Conservation (phyloP, 164 flowering plant genomes). For the Magnolia kwangsiensis region DNA sequence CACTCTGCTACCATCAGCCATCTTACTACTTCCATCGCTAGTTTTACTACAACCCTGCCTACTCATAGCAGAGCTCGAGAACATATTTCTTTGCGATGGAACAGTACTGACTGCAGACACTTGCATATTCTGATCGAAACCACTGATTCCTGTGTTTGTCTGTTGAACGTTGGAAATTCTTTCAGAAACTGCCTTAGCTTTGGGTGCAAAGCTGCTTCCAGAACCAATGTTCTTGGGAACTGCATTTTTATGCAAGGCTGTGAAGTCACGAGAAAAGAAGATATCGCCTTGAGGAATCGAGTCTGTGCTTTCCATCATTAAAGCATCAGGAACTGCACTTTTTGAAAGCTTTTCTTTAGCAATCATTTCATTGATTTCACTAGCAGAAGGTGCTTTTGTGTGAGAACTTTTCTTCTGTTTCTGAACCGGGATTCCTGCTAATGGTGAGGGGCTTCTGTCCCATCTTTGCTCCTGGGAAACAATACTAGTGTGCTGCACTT, state of each 20-base stretch:
- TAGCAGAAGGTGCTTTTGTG: slow-evolving; percentile 29
- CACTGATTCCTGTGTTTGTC: slow-evolving; percentile 13
- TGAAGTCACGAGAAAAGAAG: slow-evolving; percentile 49
- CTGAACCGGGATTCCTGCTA: slow-evolving; percentile 21
- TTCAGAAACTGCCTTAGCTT: slow-evolving; percentile 18
- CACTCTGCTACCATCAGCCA: slow-evolving; percentile 39
- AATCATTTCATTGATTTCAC: slow-evolving; percentile 60
- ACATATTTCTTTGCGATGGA: neutral
- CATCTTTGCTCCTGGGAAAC: slow-evolving; percentile 18
- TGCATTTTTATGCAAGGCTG: slow-evolving; percentile 26
- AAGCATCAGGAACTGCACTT: slow-evolving; percentile 8
- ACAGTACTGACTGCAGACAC: slow-evolving; percentile 21
- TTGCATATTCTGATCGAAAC: slow-evolving; percentile 18
- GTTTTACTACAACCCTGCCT: slow-evolving; percentile 30
- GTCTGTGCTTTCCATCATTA: slow-evolving; percentile 39
- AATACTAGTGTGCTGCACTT: slow-evolving; percentile 16
- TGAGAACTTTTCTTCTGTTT: slow-evolving; percentile 29
- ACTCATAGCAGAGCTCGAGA: slow-evolving; percentile 30
- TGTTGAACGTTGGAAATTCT: slow-evolving; percentile 20
- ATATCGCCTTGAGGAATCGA: slow-evolving; percentile 53
- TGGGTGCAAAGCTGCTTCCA: slow-evolving; percentile 17
- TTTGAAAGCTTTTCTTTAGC: slow-evolving; percentile 37
- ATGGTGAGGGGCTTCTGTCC: slow-evolving; percentile 26
- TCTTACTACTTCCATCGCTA: slow-evolving; percentile 33
- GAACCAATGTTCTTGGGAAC: slow-evolving; percentile 13